phyloP scores from a whole-genome alignment of 2,329 filamentous ascomycete genomes.

The Botrytis squamosa region DNA sequence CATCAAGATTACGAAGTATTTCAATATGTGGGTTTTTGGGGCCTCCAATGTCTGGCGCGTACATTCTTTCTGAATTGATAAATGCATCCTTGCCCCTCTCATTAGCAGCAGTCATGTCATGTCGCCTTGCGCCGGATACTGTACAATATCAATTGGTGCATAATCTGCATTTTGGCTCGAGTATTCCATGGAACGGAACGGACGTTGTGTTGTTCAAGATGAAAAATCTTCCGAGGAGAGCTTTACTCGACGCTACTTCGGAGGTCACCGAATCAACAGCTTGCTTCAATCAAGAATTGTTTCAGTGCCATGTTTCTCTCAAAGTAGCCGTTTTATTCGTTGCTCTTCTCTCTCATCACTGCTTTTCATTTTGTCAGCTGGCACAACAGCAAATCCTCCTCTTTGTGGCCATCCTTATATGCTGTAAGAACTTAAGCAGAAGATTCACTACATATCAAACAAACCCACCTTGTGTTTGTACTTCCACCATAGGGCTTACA shows the following conservation, averaged over 20 bases:
- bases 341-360: background rate
- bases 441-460: background rate
- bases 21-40: background rate
- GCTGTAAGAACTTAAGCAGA: background rate
- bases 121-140: background rate
- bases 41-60: background rate
- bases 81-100: background rate
- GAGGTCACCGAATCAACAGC: slow-evolving; percentile 12
- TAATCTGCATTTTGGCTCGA: slow-evolving; percentile 3
- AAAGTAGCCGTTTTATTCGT: background rate
- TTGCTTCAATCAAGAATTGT: background rate
- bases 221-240: slow-evolving; percentile 4
- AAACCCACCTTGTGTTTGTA: slow-evolving; percentile 1
- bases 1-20: background rate
- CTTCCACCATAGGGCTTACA: slow-evolving; percentile 1
- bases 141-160: slow-evolving; percentile 9
- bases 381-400: background rate
- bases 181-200: slow-evolving; percentile 16
- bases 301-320: background rate
- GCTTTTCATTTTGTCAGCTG: background rate
- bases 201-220: slow-evolving; percentile 12
- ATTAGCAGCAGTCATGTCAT: background rate
- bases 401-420: background rate
- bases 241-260: background rate
- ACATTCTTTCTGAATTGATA: background rate